Conservation (phyloP, 2,329 filamentous ascomycete species). For the Furcasterigmium furcatum region DNA sequence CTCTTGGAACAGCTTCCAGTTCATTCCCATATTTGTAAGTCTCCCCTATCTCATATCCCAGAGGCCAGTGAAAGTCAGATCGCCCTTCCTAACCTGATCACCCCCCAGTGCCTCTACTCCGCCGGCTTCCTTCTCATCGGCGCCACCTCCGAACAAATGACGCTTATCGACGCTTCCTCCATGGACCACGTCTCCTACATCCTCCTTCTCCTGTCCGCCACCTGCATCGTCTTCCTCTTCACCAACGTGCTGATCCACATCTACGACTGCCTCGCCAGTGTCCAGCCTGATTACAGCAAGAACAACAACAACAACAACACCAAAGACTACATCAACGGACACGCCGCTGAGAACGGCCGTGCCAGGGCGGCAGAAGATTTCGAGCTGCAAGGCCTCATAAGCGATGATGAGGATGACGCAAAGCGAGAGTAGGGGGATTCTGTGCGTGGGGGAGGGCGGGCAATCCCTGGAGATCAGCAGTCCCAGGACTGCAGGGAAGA, state of each 20-base stretch:
- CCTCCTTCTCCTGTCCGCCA: slow-evolving; percentile 84
- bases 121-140: slow-evolving; percentile 97
- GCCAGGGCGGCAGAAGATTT: slow-evolving; percentile 80
- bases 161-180: slow-evolving; percentile 65
- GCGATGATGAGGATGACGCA: slow-evolving; percentile 80
- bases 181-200: slow-evolving; percentile 92
- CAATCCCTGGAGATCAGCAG: slow-evolving; percentile 31
- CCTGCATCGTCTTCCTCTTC: slow-evolving; percentile 89
- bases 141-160: slow-evolving; percentile 95
- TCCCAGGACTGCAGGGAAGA: slow-evolving; percentile 32
- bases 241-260: slow-evolving; percentile 81
- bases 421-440: slow-evolving; percentile 37
- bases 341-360: slow-evolving; percentile 45
- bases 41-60: background rate
- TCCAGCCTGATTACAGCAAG: no score
- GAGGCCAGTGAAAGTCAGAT: slow-evolving; percentile 1
- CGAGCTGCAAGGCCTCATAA: slow-evolving; percentile 79
- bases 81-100: slow-evolving; percentile 4
- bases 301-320: no score
- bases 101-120: slow-evolving; percentile 73
- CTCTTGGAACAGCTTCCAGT: slow-evolving; percentile 48
- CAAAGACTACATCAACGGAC: slow-evolving; percentile 4
- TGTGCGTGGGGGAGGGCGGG: slow-evolving; percentile 30
- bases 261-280: slow-evolving; percentile 59
- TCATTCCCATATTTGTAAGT: slow-evolving; percentile 53